A percentile compares a stretch with the other conserved stretches of the same genome.
phyloP scores from a whole-genome alignment of 2,329 filamentous ascomycete genomes.

The Pseudogymnoascus sp. region DNA sequence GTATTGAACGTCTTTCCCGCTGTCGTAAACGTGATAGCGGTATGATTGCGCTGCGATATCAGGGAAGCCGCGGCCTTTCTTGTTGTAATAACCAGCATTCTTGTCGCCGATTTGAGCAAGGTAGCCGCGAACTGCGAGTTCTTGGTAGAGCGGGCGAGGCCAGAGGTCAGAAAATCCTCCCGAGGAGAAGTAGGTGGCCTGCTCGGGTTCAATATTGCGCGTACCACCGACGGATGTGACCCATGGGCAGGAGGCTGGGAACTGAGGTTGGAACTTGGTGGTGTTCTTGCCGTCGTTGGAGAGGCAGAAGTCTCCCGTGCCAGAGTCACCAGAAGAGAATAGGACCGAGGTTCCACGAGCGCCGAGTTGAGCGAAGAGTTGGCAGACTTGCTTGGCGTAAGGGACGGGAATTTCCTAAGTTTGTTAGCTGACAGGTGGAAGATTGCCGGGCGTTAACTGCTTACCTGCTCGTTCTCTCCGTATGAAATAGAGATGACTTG shows the following conservation, averaged over 20 bases:
- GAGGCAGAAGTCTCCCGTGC: slow-evolving; percentile 39
- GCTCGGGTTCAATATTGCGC: slow-evolving; percentile 38
- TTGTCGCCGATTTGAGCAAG: slow-evolving; percentile 27
- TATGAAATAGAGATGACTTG: slow-evolving; percentile 56
- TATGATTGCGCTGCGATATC: slow-evolving; percentile 30
- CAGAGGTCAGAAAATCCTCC: slow-evolving; percentile 43
- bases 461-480: slow-evolving; percentile 51
- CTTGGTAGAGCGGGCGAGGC: slow-evolving; percentile 35
- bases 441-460: not conserved
- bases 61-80: slow-evolving; percentile 41
- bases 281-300: slow-evolving; percentile 47
- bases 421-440: not conserved
- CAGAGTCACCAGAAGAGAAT: slow-evolving; percentile 49
- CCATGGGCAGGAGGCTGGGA: slow-evolving; percentile 57
- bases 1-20: slow-evolving; percentile 2
- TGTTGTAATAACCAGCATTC: slow-evolving; percentile 31
- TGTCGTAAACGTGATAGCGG: slow-evolving; percentile 16
- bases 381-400: slow-evolving; percentile 52
- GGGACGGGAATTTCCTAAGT: slow-evolving; percentile 41
- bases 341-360: slow-evolving; percentile 52
- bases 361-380: slow-evolving; percentile 51
- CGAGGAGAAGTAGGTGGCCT: slow-evolving; percentile 34
- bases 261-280: slow-evolving; percentile 47
- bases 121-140: slow-evolving; percentile 33
- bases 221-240: slow-evolving; percentile 60